Evolutionary conservation across 2,329 filamentous ascomycete species (phyloP).

Genomic region (Apiospora saccharicola): DNA sequence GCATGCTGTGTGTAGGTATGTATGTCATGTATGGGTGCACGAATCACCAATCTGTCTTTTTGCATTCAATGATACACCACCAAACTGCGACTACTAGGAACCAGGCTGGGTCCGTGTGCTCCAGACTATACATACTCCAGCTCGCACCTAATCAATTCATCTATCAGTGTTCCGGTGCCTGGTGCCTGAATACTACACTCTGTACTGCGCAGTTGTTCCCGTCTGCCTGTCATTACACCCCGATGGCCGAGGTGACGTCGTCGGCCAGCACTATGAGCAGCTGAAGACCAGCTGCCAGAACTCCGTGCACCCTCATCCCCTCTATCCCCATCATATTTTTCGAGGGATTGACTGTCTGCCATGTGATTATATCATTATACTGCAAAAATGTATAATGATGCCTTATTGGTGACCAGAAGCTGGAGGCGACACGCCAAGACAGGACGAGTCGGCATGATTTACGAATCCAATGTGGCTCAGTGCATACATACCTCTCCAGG

Average conservation of each 20-base stretch:
- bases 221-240: neutral
- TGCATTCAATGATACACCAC: neutral
- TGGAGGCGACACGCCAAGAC: neutral
- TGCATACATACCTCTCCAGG: neutral
- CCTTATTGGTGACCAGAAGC: neutral
- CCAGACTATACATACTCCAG: neutral
- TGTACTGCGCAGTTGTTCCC: neutral
- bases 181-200: neutral
- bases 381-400: neutral
- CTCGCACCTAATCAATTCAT: neutral
- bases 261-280: neutral
- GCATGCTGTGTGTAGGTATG: neutral
- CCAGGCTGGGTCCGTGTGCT: neutral
- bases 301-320: neutral
- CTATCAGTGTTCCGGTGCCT: neutral
- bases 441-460: neutral
- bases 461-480: conserved; percentile 1
- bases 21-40: neutral
- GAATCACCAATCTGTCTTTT: neutral
- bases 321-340: neutral
- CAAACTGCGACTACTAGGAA: neutral
- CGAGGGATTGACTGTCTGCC: neutral
- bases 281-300: conserved; percentile 2
- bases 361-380: neutral
- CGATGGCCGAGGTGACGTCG: neutral